Evolutionary conservation across 768 basidiomycete species (phyloP).

Genomic region (Mycena leptocephala): DNA sequence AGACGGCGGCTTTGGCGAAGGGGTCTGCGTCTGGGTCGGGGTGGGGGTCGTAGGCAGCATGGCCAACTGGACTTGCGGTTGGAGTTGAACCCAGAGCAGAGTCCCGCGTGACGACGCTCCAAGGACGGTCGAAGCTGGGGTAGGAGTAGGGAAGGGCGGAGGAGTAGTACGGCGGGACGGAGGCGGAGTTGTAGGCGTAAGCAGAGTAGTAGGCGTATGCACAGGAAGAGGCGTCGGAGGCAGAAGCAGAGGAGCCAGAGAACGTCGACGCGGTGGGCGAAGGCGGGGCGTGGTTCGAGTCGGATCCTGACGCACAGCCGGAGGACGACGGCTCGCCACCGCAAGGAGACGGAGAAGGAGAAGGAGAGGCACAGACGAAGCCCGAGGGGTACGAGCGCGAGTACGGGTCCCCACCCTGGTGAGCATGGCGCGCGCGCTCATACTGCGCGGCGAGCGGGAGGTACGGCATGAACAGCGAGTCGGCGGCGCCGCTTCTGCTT

Average conservation of each 20-base stretch:
- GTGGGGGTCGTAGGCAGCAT: too few relatives aligned
- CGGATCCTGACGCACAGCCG: not conserved
- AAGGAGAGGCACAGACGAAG: not conserved
- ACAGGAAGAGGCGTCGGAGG: not conserved
- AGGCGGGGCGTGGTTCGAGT: conserved; percentile 10
- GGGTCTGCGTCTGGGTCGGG: conserved; percentile 41
- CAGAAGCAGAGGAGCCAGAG: not conserved
- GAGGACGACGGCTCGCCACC: not conserved
- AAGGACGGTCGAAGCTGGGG: not conserved
- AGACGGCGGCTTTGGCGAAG: conserved; percentile 44
- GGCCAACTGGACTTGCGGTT: too few relatives aligned
- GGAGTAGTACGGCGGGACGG: not conserved
- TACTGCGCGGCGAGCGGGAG: conserved; percentile 33
- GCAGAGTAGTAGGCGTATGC: too few relatives aligned
- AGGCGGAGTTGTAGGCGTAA: too few relatives aligned
- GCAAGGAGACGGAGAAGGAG: not conserved
- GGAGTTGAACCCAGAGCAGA: too few relatives aligned
- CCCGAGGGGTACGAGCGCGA: too few relatives aligned
- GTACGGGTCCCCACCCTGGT: too few relatives aligned
- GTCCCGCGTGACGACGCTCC: too few relatives aligned
- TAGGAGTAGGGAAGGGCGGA: too few relatives aligned
- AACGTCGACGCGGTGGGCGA: conserved; percentile 21
- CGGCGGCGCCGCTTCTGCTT: not conserved
- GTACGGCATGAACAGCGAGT: conserved; percentile 31
- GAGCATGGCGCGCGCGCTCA: conserved; percentile 37